Evolutionary conservation across 257 asterid genomes (phyloP).

Genomic region (Solanum lignicaule): DNA sequence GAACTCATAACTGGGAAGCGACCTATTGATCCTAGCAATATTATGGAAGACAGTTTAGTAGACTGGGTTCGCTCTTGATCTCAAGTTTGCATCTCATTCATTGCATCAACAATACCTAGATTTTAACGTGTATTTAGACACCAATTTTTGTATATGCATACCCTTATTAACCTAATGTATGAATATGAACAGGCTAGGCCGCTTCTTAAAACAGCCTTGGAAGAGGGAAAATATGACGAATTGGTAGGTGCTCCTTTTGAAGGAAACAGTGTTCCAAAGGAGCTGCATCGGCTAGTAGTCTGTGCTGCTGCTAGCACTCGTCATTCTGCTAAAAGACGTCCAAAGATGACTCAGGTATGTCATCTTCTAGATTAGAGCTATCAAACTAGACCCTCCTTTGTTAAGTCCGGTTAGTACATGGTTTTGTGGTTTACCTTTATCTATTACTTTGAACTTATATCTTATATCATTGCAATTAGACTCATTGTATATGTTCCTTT

Average conservation of each 20-base stretch:
- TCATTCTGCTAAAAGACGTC: slow-evolving; percentile 86
- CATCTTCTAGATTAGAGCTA: background rate
- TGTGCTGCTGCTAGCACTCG: slow-evolving; percentile 80
- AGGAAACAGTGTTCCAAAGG: slow-evolving; percentile 31
- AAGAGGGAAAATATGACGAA: slow-evolving; percentile 45
- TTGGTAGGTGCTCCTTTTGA: slow-evolving; percentile 62
- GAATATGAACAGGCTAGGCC: slow-evolving; percentile 59
- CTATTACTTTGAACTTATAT: background rate
- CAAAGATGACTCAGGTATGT: slow-evolving; percentile 83
- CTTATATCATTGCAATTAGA: background rate
- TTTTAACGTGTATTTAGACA: background rate
- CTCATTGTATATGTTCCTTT: background rate
- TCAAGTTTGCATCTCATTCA: background rate
- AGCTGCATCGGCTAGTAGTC: slow-evolving; percentile 49
- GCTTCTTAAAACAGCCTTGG: slow-evolving; percentile 43
- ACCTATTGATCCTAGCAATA: slow-evolving; percentile 60
- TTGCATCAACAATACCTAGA: background rate
- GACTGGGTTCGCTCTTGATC: slow-evolving; percentile 58
- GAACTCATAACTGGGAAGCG: slow-evolving; percentile 76
- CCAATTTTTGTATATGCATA: background rate
- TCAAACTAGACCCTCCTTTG: background rate
- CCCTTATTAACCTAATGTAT: background rate
- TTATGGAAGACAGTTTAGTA: slow-evolving; percentile 83
- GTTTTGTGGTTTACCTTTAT: background rate
- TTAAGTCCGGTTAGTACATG: background rate